These are phyloP conservation scores for Bombardia bombarda DNA, from an alignment of 495 filamentous ascomycete species.

Conservation along the genomic window DNA sequence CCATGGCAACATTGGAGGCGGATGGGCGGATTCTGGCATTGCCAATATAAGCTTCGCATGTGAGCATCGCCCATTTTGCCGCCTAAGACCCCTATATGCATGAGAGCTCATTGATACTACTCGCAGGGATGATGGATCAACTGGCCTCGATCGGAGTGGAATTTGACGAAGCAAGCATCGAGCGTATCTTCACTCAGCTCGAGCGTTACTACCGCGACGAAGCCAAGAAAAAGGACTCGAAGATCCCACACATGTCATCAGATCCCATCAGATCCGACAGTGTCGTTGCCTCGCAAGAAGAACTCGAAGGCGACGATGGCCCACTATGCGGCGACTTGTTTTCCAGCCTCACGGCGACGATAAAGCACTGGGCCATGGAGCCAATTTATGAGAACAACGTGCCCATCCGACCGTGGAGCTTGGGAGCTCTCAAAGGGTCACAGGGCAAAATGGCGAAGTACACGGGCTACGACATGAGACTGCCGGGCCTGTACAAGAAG, in stretches of 20 bases:
- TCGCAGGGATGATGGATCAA: conserved; percentile 57
- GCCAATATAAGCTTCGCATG: conserved; percentile 61
- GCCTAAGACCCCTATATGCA: too few relatives aligned
- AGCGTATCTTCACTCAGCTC: conserved; percentile 39
- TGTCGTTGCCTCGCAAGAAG: conserved; percentile 1
- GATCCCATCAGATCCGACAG: too few relatives aligned
- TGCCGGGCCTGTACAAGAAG: conserved; percentile 51
- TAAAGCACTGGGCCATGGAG: conserved; percentile 34
- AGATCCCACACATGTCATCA: conserved; percentile 10
- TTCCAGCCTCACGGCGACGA: conserved; percentile 5
- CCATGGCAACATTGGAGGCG: conserved; percentile 62
- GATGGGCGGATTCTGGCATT: conserved; percentile 35
- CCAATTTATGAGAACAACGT: conserved; percentile 39
- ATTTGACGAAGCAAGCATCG: conserved; percentile 44
- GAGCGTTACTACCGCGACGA: conserved; percentile 34
- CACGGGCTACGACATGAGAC: conserved; percentile 43
- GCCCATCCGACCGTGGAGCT: conserved; percentile 49
- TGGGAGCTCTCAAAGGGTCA: conserved; percentile 46
- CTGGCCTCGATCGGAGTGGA: conserved; percentile 53
- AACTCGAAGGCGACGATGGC: conserved; percentile 2
- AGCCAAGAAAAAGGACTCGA: conserved; percentile 7
- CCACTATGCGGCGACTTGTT: conserved; percentile 4
- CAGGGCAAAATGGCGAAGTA: conserved; percentile 43
- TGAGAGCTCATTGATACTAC: background rate
- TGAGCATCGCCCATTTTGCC: too few relatives aligned